phyloP scores from a whole-genome alignment of 306 rosid species.

The Quercus variabilis region DNA sequence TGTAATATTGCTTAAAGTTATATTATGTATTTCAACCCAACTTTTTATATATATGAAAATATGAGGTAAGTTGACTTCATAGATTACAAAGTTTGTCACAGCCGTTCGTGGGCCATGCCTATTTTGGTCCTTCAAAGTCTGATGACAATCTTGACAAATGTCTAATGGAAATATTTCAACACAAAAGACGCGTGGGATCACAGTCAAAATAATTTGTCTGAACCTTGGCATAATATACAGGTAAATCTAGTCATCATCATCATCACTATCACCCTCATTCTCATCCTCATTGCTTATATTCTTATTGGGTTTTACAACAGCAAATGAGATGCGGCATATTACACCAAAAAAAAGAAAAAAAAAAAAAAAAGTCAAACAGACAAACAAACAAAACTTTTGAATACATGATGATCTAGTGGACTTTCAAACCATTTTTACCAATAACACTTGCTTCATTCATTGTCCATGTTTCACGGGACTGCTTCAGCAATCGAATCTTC shows the following conservation, averaged over 20 bases:
- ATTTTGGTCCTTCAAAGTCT: no score
- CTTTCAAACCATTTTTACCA: background rate
- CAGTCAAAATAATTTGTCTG: no score
- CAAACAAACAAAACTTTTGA: background rate
- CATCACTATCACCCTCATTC: background rate
- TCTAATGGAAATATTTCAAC: no score
- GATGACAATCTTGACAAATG: no score
- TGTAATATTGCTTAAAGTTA: no score
- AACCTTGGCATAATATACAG: background rate
- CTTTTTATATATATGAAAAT: no score
- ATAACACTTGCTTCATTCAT: background rate
- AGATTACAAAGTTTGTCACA: no score
- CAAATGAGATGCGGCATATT: slow-evolving; percentile 1
- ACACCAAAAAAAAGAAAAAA: no score
- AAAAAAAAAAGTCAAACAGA: background rate
- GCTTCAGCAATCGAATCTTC: background rate
- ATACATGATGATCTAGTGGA: background rate
- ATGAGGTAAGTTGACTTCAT: no score
- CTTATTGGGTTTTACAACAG: background rate
- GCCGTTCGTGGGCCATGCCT: no score
- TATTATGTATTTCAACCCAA: no score
- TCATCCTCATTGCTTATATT: background rate
- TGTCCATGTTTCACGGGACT: background rate
- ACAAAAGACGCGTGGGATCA: no score
- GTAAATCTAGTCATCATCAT: background rate